Percentiles rank a stretch among this genome's conserved stretches.
phyloP scores from a whole-genome alignment of 1,139 yeast genomes.

The Eremothecium gossypii region DNA sequence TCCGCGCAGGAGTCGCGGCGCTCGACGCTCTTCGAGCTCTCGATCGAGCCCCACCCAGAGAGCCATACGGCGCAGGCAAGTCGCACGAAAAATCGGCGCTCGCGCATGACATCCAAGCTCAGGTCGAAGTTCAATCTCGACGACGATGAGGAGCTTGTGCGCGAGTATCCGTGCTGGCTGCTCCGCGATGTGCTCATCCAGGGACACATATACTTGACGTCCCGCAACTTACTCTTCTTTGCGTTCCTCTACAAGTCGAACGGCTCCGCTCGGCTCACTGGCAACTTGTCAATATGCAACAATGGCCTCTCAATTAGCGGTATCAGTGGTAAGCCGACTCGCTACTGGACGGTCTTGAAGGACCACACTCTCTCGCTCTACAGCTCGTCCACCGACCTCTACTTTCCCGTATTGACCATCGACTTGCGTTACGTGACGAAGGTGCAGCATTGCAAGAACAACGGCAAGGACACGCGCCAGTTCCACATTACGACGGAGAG shows the following conservation, averaged over 20 bases:
- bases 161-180: constrained; percentile 69
- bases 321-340: constrained; percentile 15
- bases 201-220: constrained; percentile 73
- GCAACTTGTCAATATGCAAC: constrained; percentile 20
- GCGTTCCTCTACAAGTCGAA: constrained; percentile 49
- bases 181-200: constrained; percentile 74
- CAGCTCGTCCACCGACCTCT: constrained; percentile 62
- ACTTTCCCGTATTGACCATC: constrained; percentile 71
- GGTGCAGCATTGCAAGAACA: constrained; percentile 12
- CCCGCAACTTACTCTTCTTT: constrained; percentile 56
- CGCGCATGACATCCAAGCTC: constrained; percentile 31
- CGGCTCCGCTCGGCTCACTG: constrained; percentile 24
- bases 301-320: constrained; percentile 1
- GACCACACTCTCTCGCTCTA: constrained; percentile 64
- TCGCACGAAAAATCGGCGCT: constrained; percentile 24
- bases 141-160: constrained; percentile 43
- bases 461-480: constrained; percentile 23
- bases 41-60: constrained; percentile 13
- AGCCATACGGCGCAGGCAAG: constrained; percentile 10
- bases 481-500: constrained; percentile 48
- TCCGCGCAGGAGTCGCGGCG: constrained; percentile 8
- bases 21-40: constrained; percentile 9
- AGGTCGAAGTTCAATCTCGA: constrained; percentile 33
- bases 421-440: constrained; percentile 57
- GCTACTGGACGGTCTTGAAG: constrained; percentile 74